phyloP scores from a whole-genome alignment of 139 green algal species.

The Tetradesmus obliquus region DNA sequence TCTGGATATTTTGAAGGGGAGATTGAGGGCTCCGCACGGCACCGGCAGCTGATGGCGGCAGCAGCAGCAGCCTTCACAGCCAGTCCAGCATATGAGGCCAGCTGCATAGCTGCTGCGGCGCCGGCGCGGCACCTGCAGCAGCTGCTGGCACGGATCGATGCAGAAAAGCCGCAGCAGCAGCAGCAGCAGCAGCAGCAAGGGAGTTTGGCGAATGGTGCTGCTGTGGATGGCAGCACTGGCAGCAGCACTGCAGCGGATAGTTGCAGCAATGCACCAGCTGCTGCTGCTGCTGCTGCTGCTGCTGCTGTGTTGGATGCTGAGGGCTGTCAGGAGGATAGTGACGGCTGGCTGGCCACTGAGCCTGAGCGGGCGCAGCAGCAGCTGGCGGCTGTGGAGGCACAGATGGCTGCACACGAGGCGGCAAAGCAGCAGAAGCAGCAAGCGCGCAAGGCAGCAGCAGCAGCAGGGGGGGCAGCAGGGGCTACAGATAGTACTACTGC shows the following conservation, averaged over 20 bases:
- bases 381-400: slow-evolving; percentile 46
- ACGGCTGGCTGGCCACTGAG: slow-evolving; percentile 60
- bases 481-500: not conserved
- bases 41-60: slow-evolving; percentile 60
- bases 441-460: slow-evolving; percentile 16
- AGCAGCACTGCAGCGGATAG: not conserved
- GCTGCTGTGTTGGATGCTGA: slow-evolving; percentile 3
- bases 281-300: slow-evolving; percentile 6
- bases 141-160: slow-evolving; percentile 22
- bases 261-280: not conserved
- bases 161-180: not conserved
- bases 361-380: slow-evolving; percentile 61
- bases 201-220: not conserved
- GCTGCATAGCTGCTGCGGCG: slow-evolving; percentile 14
- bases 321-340: slow-evolving; percentile 49
- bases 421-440: slow-evolving; percentile 35
- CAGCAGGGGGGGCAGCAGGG: not conserved
- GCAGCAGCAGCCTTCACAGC: slow-evolving; percentile 27
- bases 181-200: slow-evolving; percentile 21
- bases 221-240: not conserved
- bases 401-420: not conserved
- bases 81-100: not conserved
- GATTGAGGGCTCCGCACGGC: slow-evolving; percentile 49
- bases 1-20: slow-evolving; percentile 63
- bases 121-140: not conserved